Percentiles rank a stretch among this genome's conserved stretches.
phyloP scores from a whole-genome alignment of 106 monocot genomes.

The Ottelia alismoides region DNA sequence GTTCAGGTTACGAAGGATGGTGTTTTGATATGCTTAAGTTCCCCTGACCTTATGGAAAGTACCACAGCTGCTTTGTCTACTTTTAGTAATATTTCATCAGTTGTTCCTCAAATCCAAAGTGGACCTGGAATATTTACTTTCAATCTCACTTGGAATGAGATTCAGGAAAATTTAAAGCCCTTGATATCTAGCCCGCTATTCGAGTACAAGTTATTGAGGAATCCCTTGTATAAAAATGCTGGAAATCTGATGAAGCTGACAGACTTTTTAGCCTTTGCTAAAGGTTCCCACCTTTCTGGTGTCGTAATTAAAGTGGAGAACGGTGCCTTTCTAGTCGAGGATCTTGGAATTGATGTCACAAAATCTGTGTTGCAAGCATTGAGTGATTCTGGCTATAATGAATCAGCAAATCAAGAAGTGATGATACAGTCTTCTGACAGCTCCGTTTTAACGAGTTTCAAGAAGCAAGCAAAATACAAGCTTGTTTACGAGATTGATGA shows the following conservation, averaged over 20 bases:
- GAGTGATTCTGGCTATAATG: conserved; percentile 31
- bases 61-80: conserved; percentile 40
- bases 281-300: neutral
- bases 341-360: conserved; percentile 27
- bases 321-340: conserved; percentile 25
- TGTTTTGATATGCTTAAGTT: conserved; percentile 62
- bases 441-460: conserved; percentile 49
- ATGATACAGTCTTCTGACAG: conserved; percentile 61
- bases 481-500: conserved; percentile 47
- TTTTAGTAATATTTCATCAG: conserved; percentile 9
- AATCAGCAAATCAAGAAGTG: conserved; percentile 36
- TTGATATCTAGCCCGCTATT: conserved; percentile 2
- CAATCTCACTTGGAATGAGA: conserved; percentile 82
- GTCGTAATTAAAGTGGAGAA: conserved; percentile 13
- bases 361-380: conserved; percentile 37
- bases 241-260: conserved; percentile 10
- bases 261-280: conserved; percentile 10
- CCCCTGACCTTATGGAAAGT: conserved; percentile 44
- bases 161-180: conserved; percentile 47
- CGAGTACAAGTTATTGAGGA: neutral
- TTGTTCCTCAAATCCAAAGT: conserved; percentile 32
- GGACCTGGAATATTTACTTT: conserved; percentile 57
- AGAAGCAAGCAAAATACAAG: conserved; percentile 38
- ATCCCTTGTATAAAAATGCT: conserved; percentile 3
- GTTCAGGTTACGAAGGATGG: conserved; percentile 80